These are phyloP conservation scores for Populus pruinosa DNA, from an alignment of 345 rosid species.

Conservation along the genomic window DNA sequence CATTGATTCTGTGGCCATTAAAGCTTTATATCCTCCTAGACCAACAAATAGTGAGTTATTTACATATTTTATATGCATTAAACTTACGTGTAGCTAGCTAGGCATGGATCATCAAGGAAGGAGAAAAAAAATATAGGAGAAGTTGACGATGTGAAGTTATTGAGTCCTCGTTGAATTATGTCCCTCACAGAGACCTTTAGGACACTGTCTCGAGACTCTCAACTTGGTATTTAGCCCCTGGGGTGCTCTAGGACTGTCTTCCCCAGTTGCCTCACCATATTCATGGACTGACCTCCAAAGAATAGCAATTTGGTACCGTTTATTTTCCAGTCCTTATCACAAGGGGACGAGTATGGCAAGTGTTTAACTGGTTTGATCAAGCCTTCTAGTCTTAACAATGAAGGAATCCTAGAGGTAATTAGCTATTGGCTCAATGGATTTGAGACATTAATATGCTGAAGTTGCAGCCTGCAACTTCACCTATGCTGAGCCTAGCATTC, in stretches of 20 bases:
- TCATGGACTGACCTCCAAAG: not conserved
- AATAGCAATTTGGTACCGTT: not conserved
- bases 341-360: not conserved
- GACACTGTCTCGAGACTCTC: too few relatives aligned
- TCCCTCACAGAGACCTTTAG: too few relatives aligned
- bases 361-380: not conserved
- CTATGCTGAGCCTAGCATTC: not conserved
- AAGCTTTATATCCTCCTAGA: conserved; percentile 25
- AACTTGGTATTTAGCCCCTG: too few relatives aligned
- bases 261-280: not conserved
- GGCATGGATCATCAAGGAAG: not conserved
- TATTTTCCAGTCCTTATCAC: not conserved
- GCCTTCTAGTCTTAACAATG: not conserved
- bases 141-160: not conserved
- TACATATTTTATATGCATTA: not conserved
- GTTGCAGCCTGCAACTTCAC: not conserved
- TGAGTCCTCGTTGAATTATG: not conserved
- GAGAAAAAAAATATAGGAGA: not conserved
- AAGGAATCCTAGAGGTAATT: not conserved
- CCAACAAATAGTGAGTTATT: conserved; percentile 27
- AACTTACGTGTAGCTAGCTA: not conserved
- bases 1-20: conserved; percentile 30
- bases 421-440: not conserved
- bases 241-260: not conserved
- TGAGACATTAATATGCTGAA: not conserved